These are phyloP conservation scores for Salix caprea DNA, from an alignment of 345 rosid genomes.

Conservation along the genomic window DNA sequence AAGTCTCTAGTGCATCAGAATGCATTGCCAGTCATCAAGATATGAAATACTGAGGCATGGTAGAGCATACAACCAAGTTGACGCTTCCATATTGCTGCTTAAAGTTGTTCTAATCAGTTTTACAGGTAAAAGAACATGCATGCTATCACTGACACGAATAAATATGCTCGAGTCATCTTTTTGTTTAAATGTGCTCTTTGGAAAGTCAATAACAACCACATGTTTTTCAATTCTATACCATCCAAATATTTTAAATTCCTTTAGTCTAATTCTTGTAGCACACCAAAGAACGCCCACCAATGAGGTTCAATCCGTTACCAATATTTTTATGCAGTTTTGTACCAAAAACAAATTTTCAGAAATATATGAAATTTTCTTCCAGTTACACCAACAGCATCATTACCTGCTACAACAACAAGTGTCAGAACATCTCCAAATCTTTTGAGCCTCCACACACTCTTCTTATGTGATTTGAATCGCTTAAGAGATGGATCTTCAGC, in stretches of 20 bases:
- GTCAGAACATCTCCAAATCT: slow-evolving; percentile 82
- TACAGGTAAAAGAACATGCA: not conserved
- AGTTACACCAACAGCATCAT: slow-evolving; percentile 1
- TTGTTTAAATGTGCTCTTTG: not conserved
- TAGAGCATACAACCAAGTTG: not conserved
- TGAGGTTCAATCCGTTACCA: not conserved
- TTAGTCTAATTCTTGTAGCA: not conserved
- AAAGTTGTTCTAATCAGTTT: not conserved
- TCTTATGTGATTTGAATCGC: slow-evolving; percentile 74
- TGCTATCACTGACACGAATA: not conserved
- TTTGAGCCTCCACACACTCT: slow-evolving; percentile 49
- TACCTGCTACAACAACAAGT: slow-evolving; percentile 79
- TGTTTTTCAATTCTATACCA: not conserved
- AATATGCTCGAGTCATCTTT: not conserved
- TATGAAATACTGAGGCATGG: not conserved
- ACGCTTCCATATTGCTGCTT: not conserved
- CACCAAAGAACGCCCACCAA: slow-evolving; percentile 3
- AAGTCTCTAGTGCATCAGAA: not conserved
- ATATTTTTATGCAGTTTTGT: not conserved
- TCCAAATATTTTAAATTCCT: not conserved
- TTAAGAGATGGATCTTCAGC: slow-evolving; percentile 67
- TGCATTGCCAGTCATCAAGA: not conserved
- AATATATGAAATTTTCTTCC: not conserved
- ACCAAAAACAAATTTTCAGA: not conserved
- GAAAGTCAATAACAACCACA: not conserved